phyloP scores from a whole-genome alignment of 2,329 filamentous ascomycete genomes.

The Aspergillus sp. region DNA sequence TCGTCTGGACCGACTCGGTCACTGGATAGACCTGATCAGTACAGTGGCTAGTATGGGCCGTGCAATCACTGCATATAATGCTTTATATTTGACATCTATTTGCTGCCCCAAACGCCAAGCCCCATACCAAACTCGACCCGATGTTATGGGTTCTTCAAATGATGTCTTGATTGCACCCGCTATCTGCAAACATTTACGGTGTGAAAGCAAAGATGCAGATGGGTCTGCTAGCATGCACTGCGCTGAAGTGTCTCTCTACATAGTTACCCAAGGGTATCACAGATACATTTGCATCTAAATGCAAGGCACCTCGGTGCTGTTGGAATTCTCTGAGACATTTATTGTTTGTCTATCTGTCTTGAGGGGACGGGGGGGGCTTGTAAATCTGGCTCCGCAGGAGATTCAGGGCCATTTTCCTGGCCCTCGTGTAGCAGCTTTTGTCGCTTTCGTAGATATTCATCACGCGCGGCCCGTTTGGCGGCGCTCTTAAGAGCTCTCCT shows the following conservation, averaged over 20 bases:
- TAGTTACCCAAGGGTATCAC: neutral
- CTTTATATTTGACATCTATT: neutral
- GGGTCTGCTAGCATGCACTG: neutral
- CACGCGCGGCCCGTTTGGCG: slow-evolving; percentile 32
- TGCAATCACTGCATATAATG: neutral
- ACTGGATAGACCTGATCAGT: neutral
- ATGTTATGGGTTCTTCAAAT: neutral
- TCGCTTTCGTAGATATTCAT: slow-evolving; percentile 34
- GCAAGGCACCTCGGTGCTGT: neutral
- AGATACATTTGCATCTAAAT: too few relatives aligned
- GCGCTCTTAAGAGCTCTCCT: slow-evolving; percentile 56
- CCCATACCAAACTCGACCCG: neutral
- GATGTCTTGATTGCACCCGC: neutral
- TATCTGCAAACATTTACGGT: neutral
- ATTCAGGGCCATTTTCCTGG: slow-evolving; percentile 6
- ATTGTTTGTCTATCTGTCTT: slow-evolving; percentile 4
- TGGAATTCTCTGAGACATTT: neutral
- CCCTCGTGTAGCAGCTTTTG: slow-evolving; percentile 12
- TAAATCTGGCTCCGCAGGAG: slow-evolving; percentile 8
- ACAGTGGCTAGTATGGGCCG: neutral
- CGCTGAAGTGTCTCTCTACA: neutral
- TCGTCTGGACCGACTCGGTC: neutral
- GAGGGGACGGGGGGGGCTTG: neutral
- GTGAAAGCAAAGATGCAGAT: neutral
- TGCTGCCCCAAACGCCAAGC: neutral